Evolutionary conservation across 169 alveolate genomes (phyloP), one percentile per base, ranked within the genome.

Genomic region (Plasmodium reichenowi): DNA sequence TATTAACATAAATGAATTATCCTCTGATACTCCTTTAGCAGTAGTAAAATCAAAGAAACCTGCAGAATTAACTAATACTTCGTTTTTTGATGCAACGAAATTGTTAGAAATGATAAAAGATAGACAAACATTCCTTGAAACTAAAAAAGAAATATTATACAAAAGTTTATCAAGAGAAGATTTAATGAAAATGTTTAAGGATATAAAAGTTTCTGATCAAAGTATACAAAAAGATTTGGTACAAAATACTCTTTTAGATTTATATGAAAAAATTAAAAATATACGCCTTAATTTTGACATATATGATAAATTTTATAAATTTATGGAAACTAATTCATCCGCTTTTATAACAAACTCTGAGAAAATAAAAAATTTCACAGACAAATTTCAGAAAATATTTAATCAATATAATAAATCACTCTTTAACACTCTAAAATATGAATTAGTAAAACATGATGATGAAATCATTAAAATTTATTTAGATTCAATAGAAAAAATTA

Each of bases 361-460:
- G 54, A 67, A 68, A 56, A 62, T 80, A 80, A 80, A 80, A 68
- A 62, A 38, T n/a, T 86, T 86, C 72, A 60, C 92, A 20, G 75
- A 80, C 47, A 54, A 56, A 52, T 80, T 80, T 80, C 85, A 56
- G 32, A 58, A 50, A 38, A 24, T 66, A 67, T 67, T 43, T 80
- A 72, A 80, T 32, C 56, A 17, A 47, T 86, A 86, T 60, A 60
- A 67, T 56, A 72, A 67, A 15, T 86, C 92, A 13, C 47, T 86
- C 45, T 86, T 86, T 62, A 60, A 86, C 8, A 71, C 20, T 56
- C 62, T 45, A 71, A 56, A 86, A 29, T 71, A 71, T 58, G 92
- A 86, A 17, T 72, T 86, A 52, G 76, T 86, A 29, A 86, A 86
- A 58, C 87, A 86, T 71, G 92, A 72, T 48, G 72, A 70, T 72